Evolutionary conservation across 805 yeast species (phyloP), one percentile per base, ranked within the genome.

Genomic region (Kluyveromyces lactis): DNA sequence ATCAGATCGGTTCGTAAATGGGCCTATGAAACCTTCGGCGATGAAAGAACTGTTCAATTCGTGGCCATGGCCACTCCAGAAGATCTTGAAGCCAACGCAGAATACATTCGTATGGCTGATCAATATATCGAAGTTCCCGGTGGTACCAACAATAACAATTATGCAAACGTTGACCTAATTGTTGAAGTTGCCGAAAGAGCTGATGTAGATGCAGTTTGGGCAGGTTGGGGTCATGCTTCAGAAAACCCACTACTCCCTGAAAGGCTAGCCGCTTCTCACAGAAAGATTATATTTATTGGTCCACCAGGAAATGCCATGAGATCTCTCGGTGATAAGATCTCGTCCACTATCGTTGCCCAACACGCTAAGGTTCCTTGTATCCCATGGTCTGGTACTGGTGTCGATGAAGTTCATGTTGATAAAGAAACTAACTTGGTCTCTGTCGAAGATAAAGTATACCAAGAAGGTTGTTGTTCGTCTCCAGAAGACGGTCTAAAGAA

Each of bases 201-300:
- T 32, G 77, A 86, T 49, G 97, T 85, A 41, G 95, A 92, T 62
- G 99, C 98, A 18, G 99, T 92, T 42, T 92, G 99, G 99, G 99
- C 99, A 26, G 99, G 99, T 55, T 92, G 99, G 99, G 99, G 99
- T 55, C 98, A 94, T 62, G 99, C 99, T 21, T 86, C 96, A n/a
- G 99, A 92, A 69, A 90, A 94, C 67, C 99, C 99, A 19, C 63
- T 69, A 34, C 75, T 92, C 49, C 99, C 99, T 21, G 98, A 92
- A 65, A 78, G 75, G 64, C 73, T 92, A 61, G 97, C 97, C 12
- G 81, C 81, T n/a, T 86, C 96, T 15, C 86, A 89, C 44, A 82
- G 86, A 63, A 84, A 75, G 56, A 83, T 94, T 54, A 73, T 92
- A 41, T 92, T 92, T 58, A 92, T 92, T 62, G 99, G 99, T 49